Conservation (phyloP, 1,284 basidiomycete genomes). For the Cryptococcus sp. region DNA sequence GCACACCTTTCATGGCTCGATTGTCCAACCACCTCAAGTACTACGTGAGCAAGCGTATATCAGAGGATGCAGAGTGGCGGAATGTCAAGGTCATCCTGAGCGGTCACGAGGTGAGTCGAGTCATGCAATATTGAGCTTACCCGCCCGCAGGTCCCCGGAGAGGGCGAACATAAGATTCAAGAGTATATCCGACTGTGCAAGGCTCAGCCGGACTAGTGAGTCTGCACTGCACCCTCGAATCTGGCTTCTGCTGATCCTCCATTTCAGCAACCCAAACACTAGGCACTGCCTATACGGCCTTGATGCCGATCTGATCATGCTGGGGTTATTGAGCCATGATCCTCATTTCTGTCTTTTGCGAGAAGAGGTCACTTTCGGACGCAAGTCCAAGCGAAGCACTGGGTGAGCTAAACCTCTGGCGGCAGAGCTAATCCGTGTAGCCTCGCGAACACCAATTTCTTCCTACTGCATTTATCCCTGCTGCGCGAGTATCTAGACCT, state of each 20-base stretch:
- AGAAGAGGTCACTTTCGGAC: slow-evolving; percentile 98
- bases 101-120: slow-evolving; percentile 76
- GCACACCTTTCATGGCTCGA: slow-evolving; percentile 91
- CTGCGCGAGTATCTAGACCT: slow-evolving; percentile 96
- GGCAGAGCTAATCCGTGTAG: slow-evolving; percentile 52
- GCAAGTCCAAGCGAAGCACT: slow-evolving; percentile 68
- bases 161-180: slow-evolving; percentile 99
- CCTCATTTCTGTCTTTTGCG: slow-evolving; percentile 97
- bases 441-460: slow-evolving; percentile 87
- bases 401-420: slow-evolving; percentile 57
- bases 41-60: slow-evolving; percentile 96
- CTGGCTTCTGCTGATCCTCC: slow-evolving; percentile 2
- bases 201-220: slow-evolving; percentile 83
- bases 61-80: slow-evolving; percentile 92
- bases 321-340: slow-evolving; percentile 94
- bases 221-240: not conserved
- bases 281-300: slow-evolving; percentile 97
- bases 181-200: slow-evolving; percentile 95
- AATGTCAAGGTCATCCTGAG: slow-evolving; percentile 90
- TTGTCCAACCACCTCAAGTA: slow-evolving; percentile 90
- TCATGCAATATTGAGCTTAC: not conserved
- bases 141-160: slow-evolving; percentile 69
- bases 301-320: slow-evolving; percentile 98
- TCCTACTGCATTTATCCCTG: slow-evolving; percentile 88
- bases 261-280: slow-evolving; percentile 53